These are phyloP conservation scores for Sungouiozyma ichnusensis DNA, from an alignment of 805 yeast genomes.

Conservation along the genomic window DNA sequence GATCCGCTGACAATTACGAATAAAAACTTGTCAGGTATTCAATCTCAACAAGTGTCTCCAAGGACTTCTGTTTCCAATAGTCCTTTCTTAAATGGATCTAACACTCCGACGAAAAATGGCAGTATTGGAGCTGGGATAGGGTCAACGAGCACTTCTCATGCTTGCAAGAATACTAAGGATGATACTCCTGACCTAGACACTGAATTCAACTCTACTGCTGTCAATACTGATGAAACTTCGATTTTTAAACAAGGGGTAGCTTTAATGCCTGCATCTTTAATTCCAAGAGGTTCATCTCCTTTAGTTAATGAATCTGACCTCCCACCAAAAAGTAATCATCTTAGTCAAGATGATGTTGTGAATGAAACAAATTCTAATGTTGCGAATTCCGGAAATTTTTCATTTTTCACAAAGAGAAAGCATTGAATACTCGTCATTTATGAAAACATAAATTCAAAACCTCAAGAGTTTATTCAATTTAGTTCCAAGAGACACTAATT, in stretches of 20 bases:
- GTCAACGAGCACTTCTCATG: not conserved
- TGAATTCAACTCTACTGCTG: not conserved
- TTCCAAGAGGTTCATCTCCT: not conserved
- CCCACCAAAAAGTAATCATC: not conserved
- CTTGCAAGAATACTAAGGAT: not conserved
- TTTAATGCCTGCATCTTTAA: not conserved
- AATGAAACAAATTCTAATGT: not conserved
- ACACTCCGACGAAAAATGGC: not conserved
- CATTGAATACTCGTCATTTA: constrained; percentile 1
- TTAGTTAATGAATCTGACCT: not conserved
- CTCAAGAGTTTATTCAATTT: no score
- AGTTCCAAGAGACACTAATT: no score
- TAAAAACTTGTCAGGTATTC: not conserved
- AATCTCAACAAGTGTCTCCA: constrained; percentile 10
- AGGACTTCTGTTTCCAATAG: constrained; percentile 9
- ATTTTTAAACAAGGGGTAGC: not conserved
- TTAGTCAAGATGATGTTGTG: not conserved
- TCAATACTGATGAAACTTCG: not conserved
- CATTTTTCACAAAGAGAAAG: constrained; percentile 16
- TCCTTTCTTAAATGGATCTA: not conserved
- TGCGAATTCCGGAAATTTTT: constrained; percentile 3
- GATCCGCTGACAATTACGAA: not conserved
- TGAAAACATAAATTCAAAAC: constrained; percentile 1
- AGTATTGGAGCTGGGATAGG: not conserved
- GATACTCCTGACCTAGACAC: not conserved